Percentiles rank a stretch among this genome's conserved stretches.
These are phyloP conservation scores for Dactylellina parvicollis DNA, from an alignment of 2,329 filamentous ascomycete genomes.

Conservation along the genomic window DNA sequence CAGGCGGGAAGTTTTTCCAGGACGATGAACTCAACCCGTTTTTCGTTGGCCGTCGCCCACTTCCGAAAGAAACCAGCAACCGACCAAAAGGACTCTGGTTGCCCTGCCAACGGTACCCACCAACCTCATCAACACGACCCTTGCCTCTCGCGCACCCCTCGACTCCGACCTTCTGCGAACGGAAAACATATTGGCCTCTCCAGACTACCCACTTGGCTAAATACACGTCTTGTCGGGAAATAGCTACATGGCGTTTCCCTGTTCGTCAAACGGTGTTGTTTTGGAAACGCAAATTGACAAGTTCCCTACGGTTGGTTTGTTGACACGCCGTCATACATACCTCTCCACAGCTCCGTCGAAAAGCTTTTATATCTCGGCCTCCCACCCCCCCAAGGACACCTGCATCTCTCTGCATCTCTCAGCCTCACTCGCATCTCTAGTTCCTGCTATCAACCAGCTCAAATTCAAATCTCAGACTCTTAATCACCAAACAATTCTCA, in stretches of 20 bases:
- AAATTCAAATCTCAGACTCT: background rate
- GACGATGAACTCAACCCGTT: constrained; percentile 16
- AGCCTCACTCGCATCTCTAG: constrained; percentile 7
- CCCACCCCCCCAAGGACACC: too few relatives aligned
- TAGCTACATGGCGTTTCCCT: constrained; percentile 37
- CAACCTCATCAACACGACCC: constrained; percentile 1
- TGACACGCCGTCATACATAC: constrained; percentile 28
- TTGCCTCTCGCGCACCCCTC: background rate
- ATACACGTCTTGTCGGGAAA: background rate
- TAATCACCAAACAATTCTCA: background rate
- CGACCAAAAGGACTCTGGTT: constrained; percentile 4
- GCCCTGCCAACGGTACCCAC: constrained; percentile 23
- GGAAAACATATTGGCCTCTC: constrained; percentile 10
- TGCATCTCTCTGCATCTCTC: background rate
- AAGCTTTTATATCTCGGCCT: constrained; percentile 24
- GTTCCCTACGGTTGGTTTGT: constrained; percentile 20
- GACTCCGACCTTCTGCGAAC: constrained; percentile 30
- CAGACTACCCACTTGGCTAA: background rate
- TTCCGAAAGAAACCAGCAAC: constrained; percentile 16
- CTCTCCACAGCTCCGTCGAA: background rate
- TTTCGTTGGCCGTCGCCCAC: constrained; percentile 17
- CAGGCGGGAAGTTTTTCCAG: constrained; percentile 15
- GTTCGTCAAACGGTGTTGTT: constrained; percentile 24
- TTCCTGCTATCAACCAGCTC: background rate
- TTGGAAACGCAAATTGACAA: constrained; percentile 46